A percentile compares a stretch with the other conserved stretches of the same genome.
Evolutionary conservation across 140 eudicot genomes (phyloP).

Genomic region (Stevia rebaudiana): DNA sequence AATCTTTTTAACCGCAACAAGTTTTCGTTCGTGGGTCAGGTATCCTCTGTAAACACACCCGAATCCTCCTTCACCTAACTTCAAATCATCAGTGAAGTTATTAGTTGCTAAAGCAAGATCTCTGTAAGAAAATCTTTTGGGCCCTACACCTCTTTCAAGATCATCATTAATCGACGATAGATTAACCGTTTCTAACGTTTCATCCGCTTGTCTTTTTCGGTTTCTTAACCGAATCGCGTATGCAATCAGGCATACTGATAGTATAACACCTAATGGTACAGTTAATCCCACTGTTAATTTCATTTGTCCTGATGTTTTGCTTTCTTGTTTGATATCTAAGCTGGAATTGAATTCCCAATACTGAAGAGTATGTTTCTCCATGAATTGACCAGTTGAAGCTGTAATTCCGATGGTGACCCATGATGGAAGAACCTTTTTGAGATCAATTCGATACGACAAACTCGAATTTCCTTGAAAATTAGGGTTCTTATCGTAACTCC

Average conservation of each 20-base stretch:
- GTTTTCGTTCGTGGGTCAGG: slow-evolving; percentile 19
- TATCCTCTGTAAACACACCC: slow-evolving; percentile 58
- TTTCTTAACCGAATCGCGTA: slow-evolving; percentile 9
- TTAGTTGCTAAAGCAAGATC: slow-evolving; percentile 52
- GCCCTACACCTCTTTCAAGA: slow-evolving; percentile 51
- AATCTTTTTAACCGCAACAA: slow-evolving; percentile 55
- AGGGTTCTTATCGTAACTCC: slow-evolving; percentile 33
- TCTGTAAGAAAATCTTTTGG: slow-evolving; percentile 39
- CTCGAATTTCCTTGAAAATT: slow-evolving; percentile 20
- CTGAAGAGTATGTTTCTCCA: slow-evolving; percentile 26
- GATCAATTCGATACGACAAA: slow-evolving; percentile 33
- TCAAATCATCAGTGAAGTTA: slow-evolving; percentile 42
- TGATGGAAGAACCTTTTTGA: slow-evolving; percentile 38
- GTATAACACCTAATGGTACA: slow-evolving; percentile 16
- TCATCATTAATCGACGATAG: slow-evolving; percentile 31
- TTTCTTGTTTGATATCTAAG: slow-evolving; percentile 15
- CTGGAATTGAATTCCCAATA: slow-evolving; percentile 52
- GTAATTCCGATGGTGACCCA: slow-evolving; percentile 45
- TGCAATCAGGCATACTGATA: neutral
- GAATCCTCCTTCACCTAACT: slow-evolving; percentile 71
- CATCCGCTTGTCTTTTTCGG: neutral
- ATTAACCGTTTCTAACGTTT: slow-evolving; percentile 4
- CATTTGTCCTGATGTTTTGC: neutral
- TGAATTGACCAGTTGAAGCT: slow-evolving; percentile 40
- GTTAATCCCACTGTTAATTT: slow-evolving; percentile 22